Evolutionary conservation across 1,284 basidiomycete species (phyloP).

Genomic region (Tremellales sp.): DNA sequence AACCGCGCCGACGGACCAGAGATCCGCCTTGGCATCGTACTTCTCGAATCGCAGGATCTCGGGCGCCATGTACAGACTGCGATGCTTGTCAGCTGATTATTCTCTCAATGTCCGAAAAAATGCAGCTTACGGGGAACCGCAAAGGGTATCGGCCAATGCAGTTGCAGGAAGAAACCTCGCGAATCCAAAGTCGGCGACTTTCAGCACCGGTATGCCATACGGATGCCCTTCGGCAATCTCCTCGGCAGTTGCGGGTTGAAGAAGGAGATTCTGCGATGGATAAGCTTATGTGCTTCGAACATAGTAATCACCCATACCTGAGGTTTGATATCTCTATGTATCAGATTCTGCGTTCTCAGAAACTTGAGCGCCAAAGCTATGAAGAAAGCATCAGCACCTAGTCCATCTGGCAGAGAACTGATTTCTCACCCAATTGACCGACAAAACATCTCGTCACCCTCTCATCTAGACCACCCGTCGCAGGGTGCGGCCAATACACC

Average conservation of each 20-base stretch:
- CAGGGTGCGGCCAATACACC: slow-evolving; percentile 84
- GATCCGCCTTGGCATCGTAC: slow-evolving; percentile 95
- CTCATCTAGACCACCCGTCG: slow-evolving; percentile 84
- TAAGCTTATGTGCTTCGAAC: not conserved
- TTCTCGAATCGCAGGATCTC: slow-evolving; percentile 97
- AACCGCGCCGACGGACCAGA: slow-evolving; percentile 98
- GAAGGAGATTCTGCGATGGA: slow-evolving; percentile 70
- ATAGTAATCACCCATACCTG: slow-evolving; percentile 55
- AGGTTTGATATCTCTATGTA: slow-evolving; percentile 97
- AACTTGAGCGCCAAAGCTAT: slow-evolving; percentile 89
- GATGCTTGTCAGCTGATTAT: not conserved
- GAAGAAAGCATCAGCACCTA: slow-evolving; percentile 10
- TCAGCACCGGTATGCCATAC: slow-evolving; percentile 85
- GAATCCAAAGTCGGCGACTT: slow-evolving; percentile 97
- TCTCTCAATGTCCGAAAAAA: not conserved
- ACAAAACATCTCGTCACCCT: slow-evolving; percentile 88
- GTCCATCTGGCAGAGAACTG: not conserved
- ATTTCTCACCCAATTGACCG: slow-evolving; percentile 75
- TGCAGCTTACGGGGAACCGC: slow-evolving; percentile 81
- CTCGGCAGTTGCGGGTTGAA: slow-evolving; percentile 74
- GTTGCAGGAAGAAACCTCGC: slow-evolving; percentile 86
- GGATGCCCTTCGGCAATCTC: slow-evolving; percentile 84
- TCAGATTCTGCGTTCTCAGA: slow-evolving; percentile 79
- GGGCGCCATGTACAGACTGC: slow-evolving; percentile 96
- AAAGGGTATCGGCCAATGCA: slow-evolving; percentile 94